Base-by-base conservation (phyloP, 192 early-diverging fungal genomes). In the Coemansia sp. region DNA sequence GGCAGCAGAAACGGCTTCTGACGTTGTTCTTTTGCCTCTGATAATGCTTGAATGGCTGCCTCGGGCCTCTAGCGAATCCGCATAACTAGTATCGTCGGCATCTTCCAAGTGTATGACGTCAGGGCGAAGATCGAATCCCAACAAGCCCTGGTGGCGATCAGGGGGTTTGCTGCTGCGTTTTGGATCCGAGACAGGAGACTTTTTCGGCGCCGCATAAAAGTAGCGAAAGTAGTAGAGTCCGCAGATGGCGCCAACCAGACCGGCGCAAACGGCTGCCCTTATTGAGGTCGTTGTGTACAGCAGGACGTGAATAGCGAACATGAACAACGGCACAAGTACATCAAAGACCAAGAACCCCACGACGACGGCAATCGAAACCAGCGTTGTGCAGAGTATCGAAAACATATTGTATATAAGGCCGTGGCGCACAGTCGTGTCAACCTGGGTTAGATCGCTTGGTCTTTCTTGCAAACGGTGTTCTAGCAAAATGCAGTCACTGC, bases 161-260 rank as follows among this genome's bases (percentile, higher is more conserved):
- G 44, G 57, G 3, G n/a, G 45, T 15, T 72, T 67, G 35, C 48
- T 48, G 7, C 65, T 66, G 35, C 63, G 59, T 20, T 72, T 64
- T 12, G 34, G 16, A 16, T 69, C 62, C 1, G 57, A 24, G 23
- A 18, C 41, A 16, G 64, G n/a, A 14, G 65, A 58, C 61, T 75
- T 69, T 26, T 66, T 58, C 12, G 75, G 76, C 57, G 72, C 75
- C 12, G 70, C 60, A 41, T 75, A 72, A 52, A 69, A 72, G 72
- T 78, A 83, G 15, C 81, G 67, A 45, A 78, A 74, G 53, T 75
- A 83, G 58, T 78, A 83, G 18, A 83, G 34, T 23, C 72, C 76
- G 4, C 45, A 34, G 2, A 75, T 63, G 4, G 48, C 72, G 15
- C 63, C 33, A 20, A 33, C 63, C 44, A 67, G 2, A 14, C 21